Base-by-base conservation (phyloP, 768 basidiomycete species). In the Hydnomerulius pinastri region DNA sequence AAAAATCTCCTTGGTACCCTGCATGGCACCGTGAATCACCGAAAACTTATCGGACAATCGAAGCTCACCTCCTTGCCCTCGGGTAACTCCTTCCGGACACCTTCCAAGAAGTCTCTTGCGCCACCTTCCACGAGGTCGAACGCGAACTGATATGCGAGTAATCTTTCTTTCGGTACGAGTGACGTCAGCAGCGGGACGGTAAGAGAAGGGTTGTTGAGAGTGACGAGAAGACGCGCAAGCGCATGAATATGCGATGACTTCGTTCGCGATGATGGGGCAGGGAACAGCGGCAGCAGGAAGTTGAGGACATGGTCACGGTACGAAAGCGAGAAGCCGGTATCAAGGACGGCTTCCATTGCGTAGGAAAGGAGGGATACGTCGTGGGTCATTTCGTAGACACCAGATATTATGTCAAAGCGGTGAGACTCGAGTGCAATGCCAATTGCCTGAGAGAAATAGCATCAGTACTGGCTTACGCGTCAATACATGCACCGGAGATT, bases 41-140 rank as follows among this genome's bases (percentile, higher is more conserved):
- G 45, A 40, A 58, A 35, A 42, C 25, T 15, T 15, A 23, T 21
- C 10, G 8, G 27, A 44, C 13, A 35, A 39, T 41, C 10, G 15
- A 47, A 29, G 68, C 77, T 56, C 64, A 87, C 88, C 65, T 78
- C 75, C 50, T 82, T 77, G 29, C 83, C 87, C 55, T 82, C 79
- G 20, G 88, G 91, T 10, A 92, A 71, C 23, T 81, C 79, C 41
- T 70, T 80, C 48, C 85, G 78, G 21, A 97, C 77, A 38, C 76
- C 82, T 61, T 92, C 87, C 38, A 98, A 74, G 71, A 92, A 98
- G 61, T 95, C 93, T 66, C 96, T 93, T 3, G 90, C 83, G 1
- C 92, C 96, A 29, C 94, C 92, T 71, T 98, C 96, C 12, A 88
- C 90, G 41, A 98, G 73, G 70, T 98, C 97, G 65, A 98, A 98